phyloP scores from a whole-genome alignment of 495 filamentous ascomycete species.

The Penicillium pulvis region DNA sequence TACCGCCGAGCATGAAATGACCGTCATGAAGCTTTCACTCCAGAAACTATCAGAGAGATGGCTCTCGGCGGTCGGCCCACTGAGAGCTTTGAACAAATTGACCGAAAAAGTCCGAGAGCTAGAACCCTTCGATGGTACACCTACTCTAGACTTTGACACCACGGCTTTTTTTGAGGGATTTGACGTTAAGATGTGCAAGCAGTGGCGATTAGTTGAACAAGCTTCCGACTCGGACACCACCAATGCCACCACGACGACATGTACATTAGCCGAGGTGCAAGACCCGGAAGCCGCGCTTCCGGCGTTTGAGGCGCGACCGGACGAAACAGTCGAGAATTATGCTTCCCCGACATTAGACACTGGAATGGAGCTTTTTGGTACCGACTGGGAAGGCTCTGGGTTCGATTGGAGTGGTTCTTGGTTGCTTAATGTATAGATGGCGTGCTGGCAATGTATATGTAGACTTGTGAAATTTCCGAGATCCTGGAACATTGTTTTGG shows the following conservation, averaged over 20 bases:
- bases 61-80: conserved; percentile 32
- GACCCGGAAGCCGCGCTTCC: conserved; percentile 12
- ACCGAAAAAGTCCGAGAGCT: conserved; percentile 31
- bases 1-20: conserved; percentile 32
- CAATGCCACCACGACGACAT: conserved; percentile 13
- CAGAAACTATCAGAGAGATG: conserved; percentile 34
- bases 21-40: conserved; percentile 33
- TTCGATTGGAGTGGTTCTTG: conserved; percentile 37
- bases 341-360: conserved; percentile 21
- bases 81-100: conserved; percentile 32
- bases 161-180: conserved; percentile 34
- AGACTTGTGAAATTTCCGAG: not conserved
- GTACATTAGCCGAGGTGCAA: conserved; percentile 27
- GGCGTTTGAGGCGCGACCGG: conserved; percentile 16
- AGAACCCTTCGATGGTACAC: conserved; percentile 21
- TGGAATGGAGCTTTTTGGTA: conserved; percentile 25
- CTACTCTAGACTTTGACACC: conserved; percentile 23
- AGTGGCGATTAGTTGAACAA: conserved; percentile 32
- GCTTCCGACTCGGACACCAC: conserved; percentile 10
- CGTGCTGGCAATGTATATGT: conserved; percentile 1
- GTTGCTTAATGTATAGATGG: conserved; percentile 23
- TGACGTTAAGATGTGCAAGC: conserved; percentile 28
- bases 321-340: conserved; percentile 15
- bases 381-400: conserved; percentile 31
- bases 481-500: too few species aligned